phyloP scores from a whole-genome alignment of 2,329 filamentous ascomycete genomes.

The Dothiorella sarmentorum region DNA sequence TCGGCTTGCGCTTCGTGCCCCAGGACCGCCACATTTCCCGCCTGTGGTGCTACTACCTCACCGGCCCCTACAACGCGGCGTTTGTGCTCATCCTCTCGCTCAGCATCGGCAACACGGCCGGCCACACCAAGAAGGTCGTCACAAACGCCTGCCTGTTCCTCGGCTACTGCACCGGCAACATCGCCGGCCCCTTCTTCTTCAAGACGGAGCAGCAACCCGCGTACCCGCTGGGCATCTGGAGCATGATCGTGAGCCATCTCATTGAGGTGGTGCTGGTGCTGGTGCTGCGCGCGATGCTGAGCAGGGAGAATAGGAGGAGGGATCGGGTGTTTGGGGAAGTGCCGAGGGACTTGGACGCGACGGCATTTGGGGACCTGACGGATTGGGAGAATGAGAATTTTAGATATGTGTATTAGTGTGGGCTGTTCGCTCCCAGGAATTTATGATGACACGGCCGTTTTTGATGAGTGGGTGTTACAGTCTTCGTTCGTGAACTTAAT shows the following conservation, averaged over 20 bases:
- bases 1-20: slow-evolving; percentile 56
- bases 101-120: slow-evolving; percentile 46
- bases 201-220: slow-evolving; percentile 50
- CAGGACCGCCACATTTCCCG: slow-evolving; percentile 50
- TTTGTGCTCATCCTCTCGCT: slow-evolving; percentile 51
- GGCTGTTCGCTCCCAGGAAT: no score
- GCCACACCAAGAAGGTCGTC: slow-evolving; percentile 50
- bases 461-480: no score
- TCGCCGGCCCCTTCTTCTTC: slow-evolving; percentile 62
- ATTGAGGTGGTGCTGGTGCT: slow-evolving; percentile 49
- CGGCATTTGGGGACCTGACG: slow-evolving; percentile 19
- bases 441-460: neutral
- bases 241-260: slow-evolving; percentile 54
- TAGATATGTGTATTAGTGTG: slow-evolving; percentile 32
- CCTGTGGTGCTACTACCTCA: slow-evolving; percentile 57
- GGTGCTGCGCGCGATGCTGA: slow-evolving; percentile 46
- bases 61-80: slow-evolving; percentile 54
- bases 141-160: slow-evolving; percentile 61
- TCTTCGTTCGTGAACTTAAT: no score
- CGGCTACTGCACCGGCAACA: slow-evolving; percentile 59
- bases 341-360: slow-evolving; percentile 40
- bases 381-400: slow-evolving; percentile 24
- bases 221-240: slow-evolving; percentile 54
- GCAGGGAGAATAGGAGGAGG: slow-evolving; percentile 48
- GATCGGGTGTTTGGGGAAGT: slow-evolving; percentile 48